Conservation (phyloP, 2,329 filamentous ascomycete genomes). For the Atkinsonella texensis region DNA sequence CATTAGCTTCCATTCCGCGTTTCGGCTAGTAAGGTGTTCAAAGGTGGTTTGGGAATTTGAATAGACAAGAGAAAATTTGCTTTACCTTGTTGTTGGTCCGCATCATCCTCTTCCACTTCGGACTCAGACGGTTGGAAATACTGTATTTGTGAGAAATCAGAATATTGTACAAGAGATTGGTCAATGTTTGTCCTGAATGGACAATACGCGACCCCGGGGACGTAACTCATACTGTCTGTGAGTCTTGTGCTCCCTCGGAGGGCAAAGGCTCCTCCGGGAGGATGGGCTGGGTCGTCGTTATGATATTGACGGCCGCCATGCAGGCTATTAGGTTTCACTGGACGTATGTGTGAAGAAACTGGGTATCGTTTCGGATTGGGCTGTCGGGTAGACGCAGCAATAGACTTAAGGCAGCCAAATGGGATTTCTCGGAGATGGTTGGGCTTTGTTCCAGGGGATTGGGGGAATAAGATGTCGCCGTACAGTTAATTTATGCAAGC, state of each 20-base stretch:
- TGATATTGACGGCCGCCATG: slow-evolving; percentile 24
- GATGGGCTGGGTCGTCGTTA: slow-evolving; percentile 18
- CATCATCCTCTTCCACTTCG: slow-evolving; percentile 23
- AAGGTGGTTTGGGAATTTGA: not conserved
- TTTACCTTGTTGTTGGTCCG: slow-evolving; percentile 9
- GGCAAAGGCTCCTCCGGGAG: slow-evolving; percentile 10
- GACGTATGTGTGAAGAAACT: not conserved
- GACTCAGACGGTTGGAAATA: slow-evolving; percentile 27
- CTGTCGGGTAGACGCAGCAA: slow-evolving; percentile 21
- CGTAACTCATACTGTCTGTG: slow-evolving; percentile 30
- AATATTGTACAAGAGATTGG: slow-evolving; percentile 26
- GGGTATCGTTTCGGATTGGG: slow-evolving; percentile 17
- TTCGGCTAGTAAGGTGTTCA: not conserved
- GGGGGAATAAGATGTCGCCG: slow-evolving; percentile 5
- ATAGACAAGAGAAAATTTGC: not conserved
- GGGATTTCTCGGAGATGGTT: slow-evolving; percentile 7
- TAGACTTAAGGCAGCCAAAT: slow-evolving; percentile 7
- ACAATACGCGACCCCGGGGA: slow-evolving; percentile 25
- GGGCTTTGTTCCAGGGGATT: slow-evolving; percentile 7
- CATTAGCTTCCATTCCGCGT: not conserved
- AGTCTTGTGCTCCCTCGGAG: slow-evolving; percentile 14
- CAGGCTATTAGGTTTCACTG: slow-evolving; percentile 8
- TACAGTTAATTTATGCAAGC: slow-evolving; percentile 6
- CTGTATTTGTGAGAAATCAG: slow-evolving; percentile 31
- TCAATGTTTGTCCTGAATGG: slow-evolving; percentile 27